Evolutionary conservation across 805 yeast genomes (phyloP), one percentile per base, ranked within the genome.

Genomic region (Zygosaccharomyces pseudorouxii): DNA sequence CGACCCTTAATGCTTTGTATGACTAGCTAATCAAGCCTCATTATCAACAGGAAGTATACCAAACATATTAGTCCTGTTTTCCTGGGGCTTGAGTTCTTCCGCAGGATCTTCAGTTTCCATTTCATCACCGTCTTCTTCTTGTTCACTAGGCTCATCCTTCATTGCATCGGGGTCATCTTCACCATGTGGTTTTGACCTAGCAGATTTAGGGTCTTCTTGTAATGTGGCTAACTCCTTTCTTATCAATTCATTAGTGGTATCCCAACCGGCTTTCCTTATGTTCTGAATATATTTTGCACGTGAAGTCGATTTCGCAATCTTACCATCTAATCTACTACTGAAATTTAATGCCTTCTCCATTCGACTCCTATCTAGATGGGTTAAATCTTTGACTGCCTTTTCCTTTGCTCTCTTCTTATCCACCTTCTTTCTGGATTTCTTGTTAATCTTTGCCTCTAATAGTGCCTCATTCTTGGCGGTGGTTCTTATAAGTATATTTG

Each of bases 241-340:
- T 10, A 81, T 75, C 28, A 65, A 63, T 49, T 75, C 71, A 60
- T 84, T 85, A 47, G 83, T 82, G 38, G 73, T 69, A 43, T 84
- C 89, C 93, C 92, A 85, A 12, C 80, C 83, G 0, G 86, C 69
- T 63, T 83, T 84, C 65, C 93, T 74, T 9, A 84, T 73, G 16
- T 65, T 69, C 56, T 79, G 84, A 23, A 84, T 80, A 55, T 71
- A 77, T 56, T 74, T 81, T 19, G 87, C 82, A 59, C 88, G 76
- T 41, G 75, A 74, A 23, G 82, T 76, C 54, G 88, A 80, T 55
- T 79, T 80, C 53, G 77, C 78, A 36, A 84, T 82, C 62, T 84
- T 85, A 38, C 77, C 75, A 16, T 79, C 74, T 45, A 84, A 69
- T 42, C 76, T 75, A 29, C 84, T 86, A 22, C 74, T 75, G 22